Base-by-base conservation (phyloP, 1,139 yeast genomes). In the Candida neerlandica region DNA sequence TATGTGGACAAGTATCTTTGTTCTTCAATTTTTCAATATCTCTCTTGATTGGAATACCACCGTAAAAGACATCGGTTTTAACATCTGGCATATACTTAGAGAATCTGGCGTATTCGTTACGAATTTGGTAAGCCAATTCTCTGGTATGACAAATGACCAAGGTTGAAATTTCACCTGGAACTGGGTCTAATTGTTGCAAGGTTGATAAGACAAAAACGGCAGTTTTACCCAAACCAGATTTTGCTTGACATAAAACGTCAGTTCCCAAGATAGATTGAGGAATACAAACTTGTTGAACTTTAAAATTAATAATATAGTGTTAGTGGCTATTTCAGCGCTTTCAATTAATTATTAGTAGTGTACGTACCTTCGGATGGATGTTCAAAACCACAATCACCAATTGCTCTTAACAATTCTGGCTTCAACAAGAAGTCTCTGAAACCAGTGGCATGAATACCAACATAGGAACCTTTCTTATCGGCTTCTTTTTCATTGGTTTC, bases 11-110 rank as follows among this genome's bases (percentile, higher is more conserved):
- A 47, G 96, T 89, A 57, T 92, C 97, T 75, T 90, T 89, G 78
- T 88, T 86, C 79, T 89, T 88, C 73, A 94, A 81, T 63, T 88
- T 77, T 67, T 91, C 97, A 61, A 88, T 82, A 70, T 94, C 98
- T 72, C 89, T 86, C 62, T 82, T 79, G 62, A 90, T 86, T 64
- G 92, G 87, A 57, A 90, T 85, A 77, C 99, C 99, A 69, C 99
- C 99, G 73, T 89, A 94, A 72, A 94, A 92, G 48, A 94, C 99
- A 58, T 94, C 95, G 51, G 99, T 94, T 72, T 86, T 87, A 53
- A 94, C 97, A 61, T 92, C 97, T 57, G 99, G 99, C 91, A 94
- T 86, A 75, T 94, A 94, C 80, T 94, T 94, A 64, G 98, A 89
- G 79, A 94, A 94, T 78, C 99, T 89, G 58, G 96, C 88, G 67